These are phyloP conservation scores for Withania somnifera DNA, from an alignment of 305 asterid genomes.

Conservation along the genomic window DNA sequence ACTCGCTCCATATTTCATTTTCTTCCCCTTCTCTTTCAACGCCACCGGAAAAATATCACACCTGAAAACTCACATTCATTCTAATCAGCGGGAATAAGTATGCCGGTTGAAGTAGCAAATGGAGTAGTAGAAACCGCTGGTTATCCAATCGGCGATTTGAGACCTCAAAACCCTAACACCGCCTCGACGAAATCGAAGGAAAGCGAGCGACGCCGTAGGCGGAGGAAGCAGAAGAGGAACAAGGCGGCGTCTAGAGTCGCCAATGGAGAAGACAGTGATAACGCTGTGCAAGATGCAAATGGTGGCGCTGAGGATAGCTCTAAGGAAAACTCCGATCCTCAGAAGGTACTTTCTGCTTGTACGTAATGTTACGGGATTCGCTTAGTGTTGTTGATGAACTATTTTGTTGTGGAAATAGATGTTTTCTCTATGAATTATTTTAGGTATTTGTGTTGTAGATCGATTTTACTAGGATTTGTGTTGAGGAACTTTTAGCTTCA, in stretches of 20 bases:
- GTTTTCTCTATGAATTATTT: neutral
- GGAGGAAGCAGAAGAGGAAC: conserved; percentile 90
- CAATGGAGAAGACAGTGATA: conserved; percentile 45
- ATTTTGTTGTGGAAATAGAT: neutral
- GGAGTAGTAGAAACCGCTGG: conserved; percentile 22
- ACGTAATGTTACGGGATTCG: neutral
- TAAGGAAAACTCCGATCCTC: conserved; percentile 62
- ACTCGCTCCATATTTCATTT: neutral
- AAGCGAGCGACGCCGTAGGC: conserved; percentile 65
- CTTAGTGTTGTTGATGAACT: neutral
- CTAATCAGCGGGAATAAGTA: conserved; percentile 3
- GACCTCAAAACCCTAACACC: conserved; percentile 54
- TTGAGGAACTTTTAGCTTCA: neutral
- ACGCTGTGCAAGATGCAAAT: conserved; percentile 30
- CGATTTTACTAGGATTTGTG: neutral
- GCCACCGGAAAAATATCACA: neutral
- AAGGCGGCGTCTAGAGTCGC: conserved; percentile 37
- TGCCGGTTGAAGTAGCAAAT: conserved; percentile 64
- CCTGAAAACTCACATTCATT: neutral
- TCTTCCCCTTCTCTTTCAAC: neutral
- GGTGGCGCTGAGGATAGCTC: conserved; percentile 38
- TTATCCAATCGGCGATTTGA: conserved; percentile 45
- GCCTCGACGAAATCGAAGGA: conserved; percentile 56
- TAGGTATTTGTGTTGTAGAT: neutral
- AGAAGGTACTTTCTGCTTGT: conserved; percentile 29